Evolutionary conservation across 1,284 basidiomycete species (phyloP).

Genomic region (Mycosarcoma maydis): DNA sequence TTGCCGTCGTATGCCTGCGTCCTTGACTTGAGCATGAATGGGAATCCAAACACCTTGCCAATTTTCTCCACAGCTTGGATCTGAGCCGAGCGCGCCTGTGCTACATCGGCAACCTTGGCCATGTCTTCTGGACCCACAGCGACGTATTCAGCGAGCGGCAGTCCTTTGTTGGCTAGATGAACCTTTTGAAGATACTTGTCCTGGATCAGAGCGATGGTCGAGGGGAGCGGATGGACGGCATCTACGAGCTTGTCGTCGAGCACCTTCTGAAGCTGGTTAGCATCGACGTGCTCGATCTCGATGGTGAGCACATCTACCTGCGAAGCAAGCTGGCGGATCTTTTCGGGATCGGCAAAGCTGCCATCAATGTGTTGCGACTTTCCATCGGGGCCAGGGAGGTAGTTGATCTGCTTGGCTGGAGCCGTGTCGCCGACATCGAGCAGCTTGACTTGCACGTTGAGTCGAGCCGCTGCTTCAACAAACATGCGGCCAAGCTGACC

Average conservation of each 20-base stretch:
- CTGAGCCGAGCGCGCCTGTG: constrained; percentile 69
- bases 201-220: constrained; percentile 88
- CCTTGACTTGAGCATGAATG: constrained; percentile 94
- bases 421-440: constrained; percentile 82
- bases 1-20: constrained; percentile 95
- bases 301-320: constrained; percentile 91
- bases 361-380: constrained; percentile 80
- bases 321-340: constrained; percentile 81
- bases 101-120: constrained; percentile 69
- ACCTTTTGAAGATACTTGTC: constrained; percentile 93
- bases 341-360: constrained; percentile 82
- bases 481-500: constrained; percentile 99
- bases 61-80: constrained; percentile 42
- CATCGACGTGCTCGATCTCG: constrained; percentile 97
- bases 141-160: constrained; percentile 79
- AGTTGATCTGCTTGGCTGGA: constrained; percentile 87
- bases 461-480: constrained; percentile 85
- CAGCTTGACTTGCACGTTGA: constrained; percentile 86
- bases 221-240: constrained; percentile 83
- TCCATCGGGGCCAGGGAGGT: constrained; percentile 42
- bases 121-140: constrained; percentile 69
- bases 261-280: constrained; percentile 73
- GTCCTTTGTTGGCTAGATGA: constrained; percentile 69
- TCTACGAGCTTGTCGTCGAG: constrained; percentile 62
- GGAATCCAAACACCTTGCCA: constrained; percentile 75